Percentiles rank a stretch among this genome's conserved stretches.
Evolutionary conservation across 441 rosid species (phyloP).

Genomic region (Iberis amara): DNA sequence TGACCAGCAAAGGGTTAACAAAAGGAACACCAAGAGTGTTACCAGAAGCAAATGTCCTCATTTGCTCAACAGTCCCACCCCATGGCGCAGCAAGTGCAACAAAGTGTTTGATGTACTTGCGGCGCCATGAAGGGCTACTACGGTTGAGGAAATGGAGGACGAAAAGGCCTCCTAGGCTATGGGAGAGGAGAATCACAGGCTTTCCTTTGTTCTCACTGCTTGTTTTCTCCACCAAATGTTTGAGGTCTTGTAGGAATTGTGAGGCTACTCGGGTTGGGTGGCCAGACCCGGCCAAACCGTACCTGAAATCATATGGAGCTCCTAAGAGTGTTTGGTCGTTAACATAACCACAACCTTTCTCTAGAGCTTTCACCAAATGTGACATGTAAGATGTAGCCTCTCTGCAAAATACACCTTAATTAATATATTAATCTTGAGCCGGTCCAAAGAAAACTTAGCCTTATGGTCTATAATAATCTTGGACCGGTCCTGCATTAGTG

Average conservation of each 20-base stretch:
- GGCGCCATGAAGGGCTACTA: conserved; percentile 58
- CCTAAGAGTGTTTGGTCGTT: conserved; percentile 54
- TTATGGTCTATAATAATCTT: no score
- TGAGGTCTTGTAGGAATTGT: conserved; percentile 53
- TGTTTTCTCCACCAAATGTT: conserved; percentile 50
- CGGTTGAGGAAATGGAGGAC: conserved; percentile 60
- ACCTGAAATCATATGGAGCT: conserved; percentile 85
- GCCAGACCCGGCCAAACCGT: conserved; percentile 62
- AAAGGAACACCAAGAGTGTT: conserved; percentile 65
- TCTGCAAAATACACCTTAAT: conserved; percentile 36
- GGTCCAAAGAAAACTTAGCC: no score
- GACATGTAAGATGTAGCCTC: conserved; percentile 60
- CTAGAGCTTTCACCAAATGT: conserved; percentile 53
- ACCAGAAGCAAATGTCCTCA: conserved; percentile 75
- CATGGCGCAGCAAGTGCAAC: conserved; percentile 76
- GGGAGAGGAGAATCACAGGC: conserved; percentile 66
- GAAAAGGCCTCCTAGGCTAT: conserved; percentile 76
- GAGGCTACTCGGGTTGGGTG: conserved; percentile 64
- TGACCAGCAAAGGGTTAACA: conserved; percentile 65
- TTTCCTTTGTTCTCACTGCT: conserved; percentile 51
- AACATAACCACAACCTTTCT: conserved; percentile 45
- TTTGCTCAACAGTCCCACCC: conserved; percentile 68
- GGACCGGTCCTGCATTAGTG: no score
- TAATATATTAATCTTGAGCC: no score
- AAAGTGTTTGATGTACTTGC: conserved; percentile 59